Base-by-base conservation (phyloP, 2,329 filamentous ascomycete species). In the Phyllosticta citribraziliensis region DNA sequence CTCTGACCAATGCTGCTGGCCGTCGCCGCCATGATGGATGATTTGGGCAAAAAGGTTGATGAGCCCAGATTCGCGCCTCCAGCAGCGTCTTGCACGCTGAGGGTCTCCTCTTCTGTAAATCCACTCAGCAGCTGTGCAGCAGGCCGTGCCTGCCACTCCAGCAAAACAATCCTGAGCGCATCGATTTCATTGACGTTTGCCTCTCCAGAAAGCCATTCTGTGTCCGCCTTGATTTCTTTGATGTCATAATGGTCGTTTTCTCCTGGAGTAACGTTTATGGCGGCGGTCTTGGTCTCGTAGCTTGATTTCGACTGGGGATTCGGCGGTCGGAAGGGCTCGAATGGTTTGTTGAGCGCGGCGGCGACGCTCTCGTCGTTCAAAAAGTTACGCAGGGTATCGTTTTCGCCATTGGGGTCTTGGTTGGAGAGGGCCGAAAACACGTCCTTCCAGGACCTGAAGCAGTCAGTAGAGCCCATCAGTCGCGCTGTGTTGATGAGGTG, bases 61-160 rank as follows among this genome's bases (percentile, higher is more conserved):
- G 69, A 81, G 77, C 65, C 85, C 77, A 70, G 81, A 71, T 84
- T 86, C 62, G 82, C 83, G 27, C 84, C 79, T 20, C 87, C 88
- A 12, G 87, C 83, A 17, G 88, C 88, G 67, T 88, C 88, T 68
- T 88, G 86, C 54, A 95, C 76, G 68, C 89, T 91, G 61, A 86
- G 81, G 17, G 85, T 79, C 77, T 95, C 90, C 67, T 94, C 89
- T 55, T 87, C 85, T 0, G 89, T 91, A 61, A 93, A 84, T 1
- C 85, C 84, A 14, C 82, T 83, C 52, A 85, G 79, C 1, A 97
- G 81, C 67, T 91, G 86, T 54, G 81, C 80, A n/a, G 84, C 80
- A n/a, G 91, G 79, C 40, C 91, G 84, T 65, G 83, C 84, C 75
- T 97, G 93, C 80, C 88, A 89, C 79, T 97, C 94, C 54, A 94